Evolutionary conservation across 2,329 filamentous ascomycete species (phyloP), one percentile per base, ranked within the genome.

Genomic region (Penicillium palitans): DNA sequence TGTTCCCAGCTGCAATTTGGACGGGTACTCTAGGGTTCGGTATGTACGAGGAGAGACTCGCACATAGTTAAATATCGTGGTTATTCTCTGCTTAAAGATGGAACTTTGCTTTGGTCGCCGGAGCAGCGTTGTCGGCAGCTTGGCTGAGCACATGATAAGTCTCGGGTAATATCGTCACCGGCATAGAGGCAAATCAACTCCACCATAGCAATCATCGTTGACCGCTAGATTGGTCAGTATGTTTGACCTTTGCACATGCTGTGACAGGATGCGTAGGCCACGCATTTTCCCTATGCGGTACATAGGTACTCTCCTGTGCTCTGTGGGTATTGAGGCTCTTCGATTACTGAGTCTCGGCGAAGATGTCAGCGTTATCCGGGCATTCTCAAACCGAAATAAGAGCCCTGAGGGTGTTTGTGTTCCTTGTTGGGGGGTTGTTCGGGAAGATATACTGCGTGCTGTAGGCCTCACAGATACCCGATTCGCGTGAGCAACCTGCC

Each of bases 151-250:
- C 54, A 57, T 47, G 40, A 56, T 35, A 9, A 9, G 27, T 35
- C 41, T 57, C 55, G 55, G 49, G 49, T 46, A 39, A 31, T 57
- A 57, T 52, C 35, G 41, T 45, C 35, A 53, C 19, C 35, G 6
- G 3, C 6, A 25, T 29, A 12, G 41, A 42, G 40, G 33, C 15
- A 33, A 37, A 24, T 17, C 12, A 6, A 17, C 19, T 53, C 19
- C 9, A 44, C 19, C 3, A 41, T 21, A 19, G 17, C 19, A 21
- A 25, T 35, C 12, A 1, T 17, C 8, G 17, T 55, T 35, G 42
- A 29, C 25, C 41, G 19, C 35, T 39, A 41, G 35, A 48, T 53
- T 41, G 25, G 35, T 47, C 27, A 21, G 37, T 35, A 17, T 41
- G 49, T 19, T 42, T 17, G 35, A 42, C 12, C 13, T 40, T 39